Evolutionary conservation across 345 rosid species (phyloP), one percentile per base, ranked within the genome.

Genomic region (Corchorus capsularis): DNA sequence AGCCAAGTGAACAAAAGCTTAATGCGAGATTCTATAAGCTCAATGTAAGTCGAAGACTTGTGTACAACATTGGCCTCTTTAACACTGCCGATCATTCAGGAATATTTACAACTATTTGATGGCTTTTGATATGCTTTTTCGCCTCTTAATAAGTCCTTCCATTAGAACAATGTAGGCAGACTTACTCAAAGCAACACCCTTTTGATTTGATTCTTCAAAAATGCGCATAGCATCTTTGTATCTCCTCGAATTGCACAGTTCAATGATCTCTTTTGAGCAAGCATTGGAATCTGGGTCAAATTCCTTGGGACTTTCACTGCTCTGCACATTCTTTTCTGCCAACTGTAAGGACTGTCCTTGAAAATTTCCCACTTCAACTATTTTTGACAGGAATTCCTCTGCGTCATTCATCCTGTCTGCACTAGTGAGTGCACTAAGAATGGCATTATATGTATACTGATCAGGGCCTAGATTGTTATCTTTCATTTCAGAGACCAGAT

Each of bases 401-500:
- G 86, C 91, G 79, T 93, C 92, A 57, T 84, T 72, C 34, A 79
- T 15, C 79, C 81, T 89, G 71, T 89, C 92, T 11, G 85, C 89
- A 81, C 86, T 84, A 77, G 83, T 67, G 52, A 90, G 85, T 56
- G 89, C 80, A 78, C 80, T 73, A 13, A 89, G 69, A 61, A 93
- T 87, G 55, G 89, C 86, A 56, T 83, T 85, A 79, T 85, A 92
- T 20, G 98, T 87, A 79, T 89, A 89, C 71, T 55, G 41, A 89
- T 91, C 94, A 63, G 98, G 93, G 74, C 76, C 91, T 39, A 89
- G 63, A 80, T 80, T 75, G 81, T 76, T 93, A 57, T 84, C 89
- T 65, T 86, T 84, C 97, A 96, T 89, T 81, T 91, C 93, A 6
- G 79, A 80, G 39, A 89, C 70, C 79, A 90, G 91, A 82, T 82